A percentile compares a stretch with the other conserved stretches of the same genome.
Conservation (phyloP, 176 grass and related monocot species). For the Poa annua region DNA sequence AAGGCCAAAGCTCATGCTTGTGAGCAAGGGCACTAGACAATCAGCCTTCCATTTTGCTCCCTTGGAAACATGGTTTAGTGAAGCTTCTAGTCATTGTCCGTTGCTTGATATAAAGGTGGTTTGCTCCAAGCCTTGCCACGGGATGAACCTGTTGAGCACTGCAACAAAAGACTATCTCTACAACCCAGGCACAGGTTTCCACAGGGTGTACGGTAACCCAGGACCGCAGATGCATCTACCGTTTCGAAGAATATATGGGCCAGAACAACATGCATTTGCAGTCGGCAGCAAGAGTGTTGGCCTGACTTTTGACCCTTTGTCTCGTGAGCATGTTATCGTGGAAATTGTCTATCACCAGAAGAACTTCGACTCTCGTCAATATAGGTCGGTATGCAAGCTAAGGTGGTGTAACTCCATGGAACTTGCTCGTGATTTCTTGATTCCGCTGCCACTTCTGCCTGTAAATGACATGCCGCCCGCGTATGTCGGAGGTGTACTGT, state of each 20-base stretch:
- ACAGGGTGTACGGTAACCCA: background rate
- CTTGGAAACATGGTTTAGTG: background rate
- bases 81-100: background rate
- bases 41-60: slow-evolving; percentile 6
- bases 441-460: slow-evolving; percentile 10
- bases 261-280: slow-evolving; percentile 10
- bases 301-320: slow-evolving; percentile 14
- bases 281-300: background rate
- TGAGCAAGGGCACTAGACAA: slow-evolving; percentile 23
- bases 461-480: slow-evolving; percentile 17
- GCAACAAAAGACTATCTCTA: background rate
- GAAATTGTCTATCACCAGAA: background rate
- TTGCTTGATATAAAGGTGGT: slow-evolving; percentile 26
- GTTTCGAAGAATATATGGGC: background rate
- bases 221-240: background rate
- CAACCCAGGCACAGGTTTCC: slow-evolving; percentile 38
- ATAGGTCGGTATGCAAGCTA: background rate
- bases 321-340: background rate
- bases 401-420: background rate
- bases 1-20: slow-evolving; percentile 42
- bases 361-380: background rate
- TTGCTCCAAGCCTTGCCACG: slow-evolving; percentile 44
- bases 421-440: background rate
- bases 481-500: background rate
- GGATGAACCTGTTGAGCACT: slow-evolving; percentile 40